phyloP scores from a whole-genome alignment of 2,329 filamentous ascomycete genomes.

The Nigrograna mackinnonii region DNA sequence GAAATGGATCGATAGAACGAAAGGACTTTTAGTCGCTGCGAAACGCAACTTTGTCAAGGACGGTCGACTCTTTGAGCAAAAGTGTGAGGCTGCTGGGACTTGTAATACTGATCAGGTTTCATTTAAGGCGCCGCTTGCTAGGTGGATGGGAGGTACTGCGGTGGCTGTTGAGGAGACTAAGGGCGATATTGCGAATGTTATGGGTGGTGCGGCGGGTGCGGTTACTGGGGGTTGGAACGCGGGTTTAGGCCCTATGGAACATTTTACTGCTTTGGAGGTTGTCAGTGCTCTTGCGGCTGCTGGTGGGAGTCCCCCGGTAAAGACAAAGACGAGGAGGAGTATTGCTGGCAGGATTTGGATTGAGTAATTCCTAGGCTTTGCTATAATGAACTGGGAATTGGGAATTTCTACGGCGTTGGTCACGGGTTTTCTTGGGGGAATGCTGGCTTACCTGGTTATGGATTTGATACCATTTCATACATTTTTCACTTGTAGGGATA shows the following conservation, averaged over 20 bases:
- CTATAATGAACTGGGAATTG: no score
- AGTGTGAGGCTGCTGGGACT: constrained; percentile 60
- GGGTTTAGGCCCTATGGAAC: not conserved
- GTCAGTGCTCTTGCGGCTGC: not conserved
- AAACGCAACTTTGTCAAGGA: constrained; percentile 25
- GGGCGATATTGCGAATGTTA: constrained; percentile 13
- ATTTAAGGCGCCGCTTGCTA: constrained; percentile 58
- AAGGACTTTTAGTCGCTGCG: constrained; percentile 39
- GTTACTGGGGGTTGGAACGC: not conserved
- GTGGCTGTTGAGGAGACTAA: constrained; percentile 19
- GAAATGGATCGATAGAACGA: constrained; percentile 24
- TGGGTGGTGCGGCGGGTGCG: not conserved
- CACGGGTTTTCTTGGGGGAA: no score
- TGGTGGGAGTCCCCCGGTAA: not conserved
- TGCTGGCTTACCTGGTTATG: no score
- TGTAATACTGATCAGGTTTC: constrained; percentile 71
- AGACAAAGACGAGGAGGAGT: not conserved
- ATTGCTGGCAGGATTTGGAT: constrained; percentile 1
- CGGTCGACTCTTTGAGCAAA: constrained; percentile 55
- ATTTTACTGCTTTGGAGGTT: constrained; percentile 1
- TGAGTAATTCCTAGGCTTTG: no score
- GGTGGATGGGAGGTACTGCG: constrained; percentile 30
- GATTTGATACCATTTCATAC: no score
- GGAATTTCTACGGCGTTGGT: no score
- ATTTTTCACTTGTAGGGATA: no score